Evolutionary conservation across 495 filamentous ascomycete genomes (phyloP), one percentile per base, ranked within the genome.

Genomic region (Darksidea phi): DNA sequence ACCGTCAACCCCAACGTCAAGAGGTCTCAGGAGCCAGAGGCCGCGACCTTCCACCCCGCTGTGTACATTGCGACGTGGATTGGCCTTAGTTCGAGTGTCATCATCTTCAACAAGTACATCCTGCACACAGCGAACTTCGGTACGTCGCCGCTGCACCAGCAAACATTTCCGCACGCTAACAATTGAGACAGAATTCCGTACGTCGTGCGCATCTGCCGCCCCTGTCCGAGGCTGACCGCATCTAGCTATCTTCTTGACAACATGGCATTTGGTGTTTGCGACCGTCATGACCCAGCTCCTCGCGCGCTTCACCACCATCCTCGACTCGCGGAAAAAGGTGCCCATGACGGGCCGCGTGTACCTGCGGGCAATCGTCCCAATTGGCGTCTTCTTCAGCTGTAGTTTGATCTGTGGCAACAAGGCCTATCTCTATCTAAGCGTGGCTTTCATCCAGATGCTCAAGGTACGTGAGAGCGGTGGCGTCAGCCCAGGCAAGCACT

Each of bases 81-180:
- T 65, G 74, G 84, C 55, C 77, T 96, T 68, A 96, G 91, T 72
- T 96, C 93, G 32, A 88, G 84, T 63, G 90, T 96, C 63, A 98
- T 98, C 68, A 78, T 97, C 43, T 98, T 96, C 87, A 97, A 98
- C 86, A 98, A 98, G 84, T 93, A 89, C 84, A 91, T 98, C 65
- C 82, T 97, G 54, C 85, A 89, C 69, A 88, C 84, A 25, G 81
- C 84, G 65, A 78, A 87, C 51, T 98, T 97, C 80, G 78, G 90
- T 94, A 82, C 86, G 89, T 82, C 74, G 28, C 43, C 28, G 25
- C 50, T 47, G 48, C 28, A 45, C 46, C 24, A 20, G 24, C 49
- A 59, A 32, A 8, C 17, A 12, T 25, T 6, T 38, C 4, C 26
- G n/a, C 24, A 25, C 15, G 54, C 61, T 64, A 49, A 64, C 55